These are phyloP conservation scores for Galeopsis tetrahit DNA, from an alignment of 257 asterid genomes.

Conservation along the genomic window DNA sequence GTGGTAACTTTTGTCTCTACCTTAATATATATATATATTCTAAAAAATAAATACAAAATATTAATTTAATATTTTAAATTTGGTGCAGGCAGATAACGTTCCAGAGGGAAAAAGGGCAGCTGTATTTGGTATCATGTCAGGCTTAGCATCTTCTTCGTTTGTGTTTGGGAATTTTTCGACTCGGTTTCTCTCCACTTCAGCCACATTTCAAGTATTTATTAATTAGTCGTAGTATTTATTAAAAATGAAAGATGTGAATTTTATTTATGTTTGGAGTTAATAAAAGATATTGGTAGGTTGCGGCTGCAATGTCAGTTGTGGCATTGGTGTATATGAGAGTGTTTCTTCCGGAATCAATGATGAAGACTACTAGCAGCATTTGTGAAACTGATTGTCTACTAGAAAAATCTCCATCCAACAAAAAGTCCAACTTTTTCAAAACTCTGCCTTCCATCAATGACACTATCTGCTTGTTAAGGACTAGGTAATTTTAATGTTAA, in stretches of 20 bases:
- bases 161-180: slow-evolving; percentile 89
- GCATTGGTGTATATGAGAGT: slow-evolving; percentile 77
- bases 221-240: too few relatives aligned
- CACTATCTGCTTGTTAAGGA: slow-evolving; percentile 59
- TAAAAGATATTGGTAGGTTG: slow-evolving; percentile 64
- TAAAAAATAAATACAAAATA: background rate
- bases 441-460: slow-evolving; percentile 64
- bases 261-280: too few relatives aligned
- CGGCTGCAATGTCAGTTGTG: slow-evolving; percentile 68
- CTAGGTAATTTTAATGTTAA: slow-evolving; percentile 37
- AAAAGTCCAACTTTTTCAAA: slow-evolving; percentile 50
- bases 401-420: slow-evolving; percentile 55
- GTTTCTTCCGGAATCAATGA: slow-evolving; percentile 68
- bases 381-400: slow-evolving; percentile 62
- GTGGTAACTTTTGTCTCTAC: slow-evolving; percentile 54
- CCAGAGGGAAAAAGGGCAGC: slow-evolving; percentile 76
- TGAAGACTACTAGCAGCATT: slow-evolving; percentile 17
- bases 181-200: slow-evolving; percentile 75
- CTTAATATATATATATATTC: background rate
- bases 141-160: slow-evolving; percentile 75
- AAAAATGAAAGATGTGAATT: too few relatives aligned
- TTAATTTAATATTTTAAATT: background rate
- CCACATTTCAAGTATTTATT: slow-evolving; percentile 79
- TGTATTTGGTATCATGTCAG: slow-evolving; percentile 77
- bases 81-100: slow-evolving; percentile 83